Evolutionary conservation across 2,329 filamentous ascomycete genomes (phyloP), one percentile per base, ranked within the genome.

Genomic region (Cladosporium sp.): DNA sequence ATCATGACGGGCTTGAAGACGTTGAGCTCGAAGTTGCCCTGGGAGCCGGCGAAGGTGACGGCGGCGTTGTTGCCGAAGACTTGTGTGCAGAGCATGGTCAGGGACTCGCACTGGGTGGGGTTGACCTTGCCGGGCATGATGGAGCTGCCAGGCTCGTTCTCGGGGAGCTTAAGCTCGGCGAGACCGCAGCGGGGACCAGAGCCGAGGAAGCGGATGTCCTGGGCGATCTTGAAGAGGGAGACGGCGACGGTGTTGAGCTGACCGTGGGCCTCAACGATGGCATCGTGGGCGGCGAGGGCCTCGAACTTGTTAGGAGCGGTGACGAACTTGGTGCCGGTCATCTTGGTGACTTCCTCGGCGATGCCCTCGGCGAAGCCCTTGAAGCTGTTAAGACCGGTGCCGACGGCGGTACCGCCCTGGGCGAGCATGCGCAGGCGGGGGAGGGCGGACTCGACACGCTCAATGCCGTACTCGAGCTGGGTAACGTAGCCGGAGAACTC

Each of bases 111-210:
- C 79, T 99, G 94, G 32, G 94, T 99, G 32, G 94, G 94, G 81
- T 99, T 99, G 74, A 99, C 94, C 82, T 99, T 99, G 71, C 94
- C 94, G 44, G 94, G 94, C 94, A 99, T 99, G 81, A 99, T 97
- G 67, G 90, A 95, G 71, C 89, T 94, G 63, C 93, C 93, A 34
- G 94, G 94, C 81, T 99, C 94, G 79, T 99, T 99, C 80, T 99
- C 94, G 24, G 94, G 94, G 52, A 99, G 85, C 70, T 84, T 84
- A 62, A 99, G 84, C 80, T 99, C 94, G 65, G 92, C 93, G 20
- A 97, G 87, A 70, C 94, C 94, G 76, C 94, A 97, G 60, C 94
- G 91, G 57, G 94, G 94, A 15, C 94, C 94, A 65, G 90, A 96
- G 68, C 94, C 94, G 53, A 97, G 89, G 80, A 96, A 97, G 70